A percentile compares a stretch with the other conserved stretches of the same genome.
phyloP scores from a whole-genome alignment of 768 basidiomycete genomes.

The Amanita exitialis region DNA sequence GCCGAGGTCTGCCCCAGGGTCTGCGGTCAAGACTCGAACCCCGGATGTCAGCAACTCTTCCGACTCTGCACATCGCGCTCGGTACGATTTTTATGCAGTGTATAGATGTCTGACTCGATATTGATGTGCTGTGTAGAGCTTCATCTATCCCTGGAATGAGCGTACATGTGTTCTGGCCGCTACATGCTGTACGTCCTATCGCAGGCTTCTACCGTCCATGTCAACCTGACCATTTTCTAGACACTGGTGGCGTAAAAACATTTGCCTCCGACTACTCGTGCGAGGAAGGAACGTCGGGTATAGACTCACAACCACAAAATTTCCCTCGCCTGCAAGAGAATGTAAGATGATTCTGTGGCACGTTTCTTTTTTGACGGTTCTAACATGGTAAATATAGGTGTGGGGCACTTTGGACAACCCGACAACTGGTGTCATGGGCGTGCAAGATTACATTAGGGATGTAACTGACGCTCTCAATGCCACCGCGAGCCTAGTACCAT shows the following conservation, averaged over 20 bases:
- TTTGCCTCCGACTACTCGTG: background rate
- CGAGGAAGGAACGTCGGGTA: background rate
- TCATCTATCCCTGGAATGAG: background rate
- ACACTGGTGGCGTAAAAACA: background rate
- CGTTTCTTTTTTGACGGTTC: background rate
- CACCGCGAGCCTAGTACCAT: background rate
- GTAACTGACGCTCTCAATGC: background rate
- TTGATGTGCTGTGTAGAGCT: background rate
- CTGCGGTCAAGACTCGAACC: slow-evolving; percentile 6
- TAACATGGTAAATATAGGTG: background rate
- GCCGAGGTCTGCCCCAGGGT: background rate
- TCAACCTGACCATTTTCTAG: background rate
- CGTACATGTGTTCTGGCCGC: slow-evolving; percentile 7
- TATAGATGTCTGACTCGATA: background rate
- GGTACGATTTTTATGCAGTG: background rate
- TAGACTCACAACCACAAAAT: background rate
- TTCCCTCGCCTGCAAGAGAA: background rate
- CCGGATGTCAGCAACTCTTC: slow-evolving; percentile 9
- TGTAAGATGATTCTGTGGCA: background rate
- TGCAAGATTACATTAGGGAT: slow-evolving; percentile 6
- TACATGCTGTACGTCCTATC: slow-evolving; percentile 4
- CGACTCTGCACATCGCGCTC: slow-evolving; percentile 1
- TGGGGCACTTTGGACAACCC: background rate
- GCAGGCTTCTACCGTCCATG: background rate
- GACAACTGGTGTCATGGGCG: slow-evolving; percentile 1